Percentiles rank a stretch among this genome's conserved stretches.
phyloP scores from a whole-genome alignment of 2,329 filamentous ascomycete genomes.

The Didymella segeticola region DNA sequence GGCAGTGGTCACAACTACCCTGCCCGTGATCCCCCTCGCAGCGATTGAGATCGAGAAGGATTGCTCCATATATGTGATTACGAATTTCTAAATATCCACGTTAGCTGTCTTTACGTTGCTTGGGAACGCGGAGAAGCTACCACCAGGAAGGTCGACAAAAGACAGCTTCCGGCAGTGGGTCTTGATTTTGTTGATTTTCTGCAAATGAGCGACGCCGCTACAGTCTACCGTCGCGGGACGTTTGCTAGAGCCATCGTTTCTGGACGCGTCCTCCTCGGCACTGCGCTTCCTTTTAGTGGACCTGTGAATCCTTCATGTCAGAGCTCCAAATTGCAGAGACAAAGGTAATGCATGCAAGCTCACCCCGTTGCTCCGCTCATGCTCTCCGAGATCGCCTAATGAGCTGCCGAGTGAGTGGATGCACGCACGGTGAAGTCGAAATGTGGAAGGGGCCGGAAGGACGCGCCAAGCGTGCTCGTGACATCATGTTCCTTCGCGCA shows the following conservation, averaged over 20 bases:
- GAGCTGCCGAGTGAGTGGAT: neutral
- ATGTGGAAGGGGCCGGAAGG: neutral
- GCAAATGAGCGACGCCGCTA: neutral
- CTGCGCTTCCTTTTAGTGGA: neutral
- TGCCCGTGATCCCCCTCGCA: neutral
- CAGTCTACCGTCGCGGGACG: neutral
- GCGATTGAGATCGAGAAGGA: neutral
- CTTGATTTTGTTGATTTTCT: neutral
- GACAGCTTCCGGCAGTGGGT: neutral
- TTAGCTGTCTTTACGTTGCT: neutral
- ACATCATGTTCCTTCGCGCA: conserved; percentile 3
- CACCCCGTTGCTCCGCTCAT: neutral
- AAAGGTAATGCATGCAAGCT: neutral
- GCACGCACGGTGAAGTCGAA: neutral
- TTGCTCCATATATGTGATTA: neutral
- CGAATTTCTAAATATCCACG: neutral
- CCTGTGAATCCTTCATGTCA: neutral
- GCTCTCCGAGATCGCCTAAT: neutral
- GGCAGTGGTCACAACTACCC: neutral
- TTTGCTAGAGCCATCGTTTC: neutral
- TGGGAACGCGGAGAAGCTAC: neutral
- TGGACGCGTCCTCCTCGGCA: neutral
- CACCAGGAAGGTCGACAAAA: neutral
- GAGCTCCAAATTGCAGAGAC: neutral
- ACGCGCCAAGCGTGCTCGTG: neutral